These are phyloP conservation scores for Claviceps sp. DNA, from an alignment of 2,329 filamentous ascomycete genomes.

Conservation along the genomic window DNA sequence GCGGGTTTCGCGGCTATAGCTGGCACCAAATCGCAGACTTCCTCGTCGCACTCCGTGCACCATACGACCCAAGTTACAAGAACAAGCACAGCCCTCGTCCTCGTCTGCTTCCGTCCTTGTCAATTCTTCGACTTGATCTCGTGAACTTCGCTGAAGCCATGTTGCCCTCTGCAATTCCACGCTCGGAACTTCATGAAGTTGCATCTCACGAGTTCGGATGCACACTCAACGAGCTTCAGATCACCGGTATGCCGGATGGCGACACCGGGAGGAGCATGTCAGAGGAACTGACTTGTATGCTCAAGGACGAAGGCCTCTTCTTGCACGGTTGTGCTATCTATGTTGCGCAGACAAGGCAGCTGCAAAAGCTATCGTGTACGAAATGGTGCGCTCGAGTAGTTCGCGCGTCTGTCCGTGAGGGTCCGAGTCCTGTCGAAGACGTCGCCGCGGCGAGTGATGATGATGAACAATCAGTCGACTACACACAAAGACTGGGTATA, in stretches of 20 bases:
- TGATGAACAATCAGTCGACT: conserved; percentile 6
- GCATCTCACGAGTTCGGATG: conserved; percentile 39
- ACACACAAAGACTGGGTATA: conserved; percentile 15
- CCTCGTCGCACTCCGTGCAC: conserved; percentile 35
- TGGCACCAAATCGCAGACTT: conserved; percentile 42
- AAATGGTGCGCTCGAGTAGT: conserved; percentile 31
- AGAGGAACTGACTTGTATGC: conserved; percentile 34
- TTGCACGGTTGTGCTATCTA: conserved; percentile 31
- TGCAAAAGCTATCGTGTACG: conserved; percentile 27
- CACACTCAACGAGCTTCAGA: conserved; percentile 36
- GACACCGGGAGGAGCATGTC: conserved; percentile 32
- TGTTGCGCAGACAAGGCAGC: conserved; percentile 24
- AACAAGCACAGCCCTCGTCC: conserved; percentile 23
- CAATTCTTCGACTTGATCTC: conserved; percentile 36
- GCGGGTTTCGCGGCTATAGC: conserved; percentile 39
- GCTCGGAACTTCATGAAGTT: conserved; percentile 35
- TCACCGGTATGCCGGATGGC: conserved; percentile 38
- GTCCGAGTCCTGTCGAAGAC: conserved; percentile 9
- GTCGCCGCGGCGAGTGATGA: no score
- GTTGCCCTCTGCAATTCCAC: conserved; percentile 25
- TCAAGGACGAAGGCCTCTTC: conserved; percentile 40
- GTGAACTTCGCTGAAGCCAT: conserved; percentile 38
- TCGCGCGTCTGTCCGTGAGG: conserved; percentile 25
- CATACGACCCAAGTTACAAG: conserved; percentile 28
- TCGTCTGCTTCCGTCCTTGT: conserved; percentile 33